Evolutionary conservation across 2,329 filamentous ascomycete species (phyloP), one percentile per base, ranked within the genome.

Genomic region (Pseudogymnoascus destructans): DNA sequence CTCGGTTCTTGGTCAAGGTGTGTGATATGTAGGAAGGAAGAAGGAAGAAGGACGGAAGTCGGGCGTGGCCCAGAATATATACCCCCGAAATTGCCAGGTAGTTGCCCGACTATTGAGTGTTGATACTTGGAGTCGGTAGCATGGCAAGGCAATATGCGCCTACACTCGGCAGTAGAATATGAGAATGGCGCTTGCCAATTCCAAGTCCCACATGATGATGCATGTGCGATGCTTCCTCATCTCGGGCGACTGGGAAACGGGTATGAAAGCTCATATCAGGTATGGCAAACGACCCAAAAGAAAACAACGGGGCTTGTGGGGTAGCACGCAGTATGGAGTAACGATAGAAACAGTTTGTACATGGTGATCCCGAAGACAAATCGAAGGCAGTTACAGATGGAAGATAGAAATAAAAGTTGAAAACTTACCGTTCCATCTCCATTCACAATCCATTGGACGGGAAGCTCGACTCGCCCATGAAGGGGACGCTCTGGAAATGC

Each of bases 401-500:
- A 27, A 6, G 21, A 27, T 17, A 32, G 25, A 32, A 32, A 30
- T 17, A 13, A 52, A 52, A 13, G 6, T n/a, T 52, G 9, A 13
- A 32, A 52, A 52, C 46, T 13, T 19, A 52, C 46, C 2, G 46
- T 11, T 11, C 46, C 46, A 30, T 52, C 46, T 32, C n/a, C 25
- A 11, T 30, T 30, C n/a, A 52, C 46, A 19, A 13, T 30, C 46
- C 46, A 52, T 30, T 52, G 46, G 1, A 52, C 46, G 0, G 46
- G 46, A 5, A 52, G 46, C 9, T 52, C 46, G 1, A 52, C 46
- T 30, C 46, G 46, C 25, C 46, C 46, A 52, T 15, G 46, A 52
- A 52, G 46, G 46, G 46, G 46, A 52, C 46, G 46, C 46, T 52
- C 46, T 52, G 46, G 25, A 13, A 52, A 52, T 19, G 25, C 46